phyloP scores from a whole-genome alignment of 1,139 yeast genomes.

The Zygosaccharomyces sapae region DNA sequence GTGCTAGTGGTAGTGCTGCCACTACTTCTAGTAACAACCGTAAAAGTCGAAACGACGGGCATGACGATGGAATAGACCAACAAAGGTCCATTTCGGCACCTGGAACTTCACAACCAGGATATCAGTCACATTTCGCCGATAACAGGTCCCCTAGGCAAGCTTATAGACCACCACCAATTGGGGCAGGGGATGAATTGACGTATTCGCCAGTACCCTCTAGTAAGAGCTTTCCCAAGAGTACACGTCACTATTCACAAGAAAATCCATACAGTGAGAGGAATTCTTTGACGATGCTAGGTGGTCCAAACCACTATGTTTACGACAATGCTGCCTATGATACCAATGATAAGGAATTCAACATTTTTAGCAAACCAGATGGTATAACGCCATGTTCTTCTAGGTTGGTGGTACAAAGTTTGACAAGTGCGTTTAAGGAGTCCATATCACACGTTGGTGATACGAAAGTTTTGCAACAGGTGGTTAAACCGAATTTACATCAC shows the following conservation, averaged over 20 bases:
- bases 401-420: slow-evolving; percentile 35
- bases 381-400: slow-evolving; percentile 35
- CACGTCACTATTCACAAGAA: background rate
- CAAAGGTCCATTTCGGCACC: slow-evolving; percentile 3
- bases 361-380: slow-evolving; percentile 26
- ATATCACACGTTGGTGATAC: slow-evolving; percentile 13
- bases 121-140: background rate
- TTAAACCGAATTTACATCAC: slow-evolving; percentile 37
- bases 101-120: background rate
- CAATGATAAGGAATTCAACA: slow-evolving; percentile 22
- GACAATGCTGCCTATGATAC: slow-evolving; percentile 15
- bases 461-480: slow-evolving; percentile 29
- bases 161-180: background rate
- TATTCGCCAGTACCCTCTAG: slow-evolving; percentile 2
- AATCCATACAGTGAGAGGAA: background rate
- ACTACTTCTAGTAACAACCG: background rate
- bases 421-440: slow-evolving; percentile 30
- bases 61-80: background rate
- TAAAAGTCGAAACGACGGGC: background rate
- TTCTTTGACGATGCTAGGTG: slow-evolving; percentile 1
- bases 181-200: background rate
- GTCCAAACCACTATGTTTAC: slow-evolving; percentile 18
- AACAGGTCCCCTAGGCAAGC: background rate
- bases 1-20: background rate
- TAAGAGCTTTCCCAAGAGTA: slow-evolving; percentile 1